Base-by-base conservation (phyloP, 2,329 filamentous ascomycete species). In the Aspergillus aculeatinus region DNA sequence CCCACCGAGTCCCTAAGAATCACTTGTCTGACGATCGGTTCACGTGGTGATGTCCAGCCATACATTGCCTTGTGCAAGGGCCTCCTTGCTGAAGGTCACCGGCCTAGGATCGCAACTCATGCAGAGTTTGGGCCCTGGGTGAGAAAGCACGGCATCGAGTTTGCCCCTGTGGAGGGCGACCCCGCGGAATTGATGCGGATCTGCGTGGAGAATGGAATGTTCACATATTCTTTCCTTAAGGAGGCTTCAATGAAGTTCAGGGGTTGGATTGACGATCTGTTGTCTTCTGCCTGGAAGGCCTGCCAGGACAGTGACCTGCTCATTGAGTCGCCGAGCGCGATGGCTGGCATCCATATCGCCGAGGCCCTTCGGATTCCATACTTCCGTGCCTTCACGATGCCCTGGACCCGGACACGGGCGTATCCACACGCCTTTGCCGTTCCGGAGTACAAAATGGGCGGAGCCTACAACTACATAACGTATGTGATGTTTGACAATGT, bases 331-430 rank as follows among this genome's bases (percentile, higher is more conserved):
- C 95, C 95, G 0, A 96, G 91, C 59, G 92, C 95, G 14, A 99
- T 99, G 95, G 92, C 90, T 0, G 95, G 95, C 27, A 96, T 99
- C 57, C 95, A 99, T 74, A 96, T 99, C 66, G 95, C 95, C 1
- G 95, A 99, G 77, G 92, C 92, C 25, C 83, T 99, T 2, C 83
- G 86, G 14, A 96, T 99, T 49, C 95, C 95, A 0, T 99, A 99
- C 75, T 98, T 98, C 80, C 87, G 95, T 58, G 94, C 93, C 0
- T 99, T 99, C 73, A 96, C 92, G 19, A 99, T 99, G 95, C 95
- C 95, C 0, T 99, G 95, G 95, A 96, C 95, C 0, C 87, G 93
- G 52, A 99, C 95, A 16, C 85, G 95, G 56, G 92, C 94, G 0
- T 99, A 99, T 69, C 95, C 95, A 2, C 95, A 99, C 76, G 95